These are phyloP conservation scores for Albatrellus ellisii DNA, from an alignment of 768 basidiomycete species.

Conservation along the genomic window DNA sequence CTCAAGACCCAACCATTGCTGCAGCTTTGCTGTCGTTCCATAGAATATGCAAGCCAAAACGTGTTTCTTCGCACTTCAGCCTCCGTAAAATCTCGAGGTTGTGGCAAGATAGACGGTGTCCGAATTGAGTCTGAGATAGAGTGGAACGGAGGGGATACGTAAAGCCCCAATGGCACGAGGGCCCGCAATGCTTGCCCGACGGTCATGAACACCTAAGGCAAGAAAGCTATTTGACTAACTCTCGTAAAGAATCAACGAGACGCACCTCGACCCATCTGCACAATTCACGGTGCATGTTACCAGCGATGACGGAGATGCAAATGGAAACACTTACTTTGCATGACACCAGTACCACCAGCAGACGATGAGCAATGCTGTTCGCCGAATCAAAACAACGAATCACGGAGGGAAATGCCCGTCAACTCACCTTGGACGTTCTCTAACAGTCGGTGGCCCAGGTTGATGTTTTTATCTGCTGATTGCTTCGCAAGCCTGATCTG, in stretches of 20 bases:
- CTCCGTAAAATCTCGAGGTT: slow-evolving; percentile 49
- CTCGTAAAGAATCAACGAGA: neutral
- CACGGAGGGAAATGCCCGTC: neutral
- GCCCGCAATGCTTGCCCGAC: slow-evolving; percentile 46
- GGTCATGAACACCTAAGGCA: slow-evolving; percentile 40
- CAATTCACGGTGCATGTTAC: neutral
- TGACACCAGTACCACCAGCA: slow-evolving; percentile 69
- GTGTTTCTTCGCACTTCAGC: slow-evolving; percentile 61
- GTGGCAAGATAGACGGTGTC: slow-evolving; percentile 43
- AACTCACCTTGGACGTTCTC: slow-evolving; percentile 11
- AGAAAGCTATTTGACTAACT: neutral
- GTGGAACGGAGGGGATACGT: slow-evolving; percentile 52
- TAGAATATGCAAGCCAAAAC: slow-evolving; percentile 62
- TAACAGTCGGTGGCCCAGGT: slow-evolving; percentile 6
- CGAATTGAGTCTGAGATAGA: slow-evolving; percentile 46
- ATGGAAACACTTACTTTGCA: slow-evolving; percentile 34
- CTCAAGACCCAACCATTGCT: slow-evolving; percentile 61
- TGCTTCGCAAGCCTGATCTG: slow-evolving; percentile 11
- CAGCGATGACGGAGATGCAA: neutral
- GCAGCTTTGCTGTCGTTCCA: slow-evolving; percentile 52
- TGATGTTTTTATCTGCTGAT: slow-evolving; percentile 8
- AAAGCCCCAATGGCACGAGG: slow-evolving; percentile 54
- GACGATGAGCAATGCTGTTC: slow-evolving; percentile 44
- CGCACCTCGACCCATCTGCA: slow-evolving; percentile 61
- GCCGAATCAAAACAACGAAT: neutral